Percentiles rank a stretch among this genome's conserved stretches.
These are phyloP conservation scores for Eutypa lata DNA, from an alignment of 2,329 filamentous ascomycete species.

Conservation along the genomic window DNA sequence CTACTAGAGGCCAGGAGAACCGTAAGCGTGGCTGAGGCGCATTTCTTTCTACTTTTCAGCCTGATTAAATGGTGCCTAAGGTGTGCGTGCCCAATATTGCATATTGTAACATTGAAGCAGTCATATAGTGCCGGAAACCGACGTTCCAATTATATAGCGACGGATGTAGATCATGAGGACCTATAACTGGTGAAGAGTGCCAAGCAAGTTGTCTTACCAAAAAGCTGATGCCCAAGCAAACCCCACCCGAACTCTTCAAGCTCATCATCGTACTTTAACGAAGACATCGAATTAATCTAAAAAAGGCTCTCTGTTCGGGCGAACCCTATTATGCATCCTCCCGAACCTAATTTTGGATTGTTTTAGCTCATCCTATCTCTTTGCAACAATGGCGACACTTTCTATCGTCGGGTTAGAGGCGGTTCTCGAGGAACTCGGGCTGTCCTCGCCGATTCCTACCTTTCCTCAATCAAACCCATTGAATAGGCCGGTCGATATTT, in stretches of 20 bases:
- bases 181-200: not conserved
- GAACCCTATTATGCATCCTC: not conserved
- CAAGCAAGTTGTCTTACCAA: not conserved
- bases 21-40: too few relatives aligned
- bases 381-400: slow-evolving; percentile 47
- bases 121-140: not conserved
- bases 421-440: slow-evolving; percentile 56
- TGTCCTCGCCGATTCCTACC: slow-evolving; percentile 31
- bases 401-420: slow-evolving; percentile 56
- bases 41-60: too few relatives aligned
- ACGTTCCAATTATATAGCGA: not conserved
- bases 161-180: not conserved
- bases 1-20: too few relatives aligned
- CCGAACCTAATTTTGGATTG: not conserved
- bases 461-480: slow-evolving; percentile 18
- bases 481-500: slow-evolving; percentile 27
- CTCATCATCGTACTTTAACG: not conserved
- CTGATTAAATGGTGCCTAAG: not conserved
- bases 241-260: not conserved
- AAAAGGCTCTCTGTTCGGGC: not conserved
- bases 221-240: not conserved
- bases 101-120: not conserved
- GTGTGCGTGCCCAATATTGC: not conserved
- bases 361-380: not conserved
- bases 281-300: not conserved